Percentiles rank a stretch among this genome's conserved stretches.
These are phyloP conservation scores for Crucihimalaya himalaica DNA, from an alignment of 345 rosid genomes.

Conservation along the genomic window DNA sequence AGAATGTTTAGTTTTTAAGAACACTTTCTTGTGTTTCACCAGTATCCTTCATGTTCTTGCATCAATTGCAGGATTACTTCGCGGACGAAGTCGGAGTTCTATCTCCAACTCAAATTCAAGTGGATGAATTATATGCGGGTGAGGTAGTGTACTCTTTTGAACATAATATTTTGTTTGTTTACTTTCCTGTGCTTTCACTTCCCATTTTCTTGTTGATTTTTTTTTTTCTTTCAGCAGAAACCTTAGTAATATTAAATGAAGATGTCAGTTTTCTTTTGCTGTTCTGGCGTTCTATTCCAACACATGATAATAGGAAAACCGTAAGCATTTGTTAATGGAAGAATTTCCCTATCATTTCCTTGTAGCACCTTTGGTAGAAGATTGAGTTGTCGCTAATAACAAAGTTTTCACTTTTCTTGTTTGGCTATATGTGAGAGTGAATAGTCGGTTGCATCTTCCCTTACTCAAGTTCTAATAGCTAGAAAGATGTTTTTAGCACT, in stretches of 20 bases:
- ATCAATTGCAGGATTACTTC: conserved; percentile 67
- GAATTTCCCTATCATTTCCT: background rate
- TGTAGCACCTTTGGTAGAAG: conserved; percentile 12
- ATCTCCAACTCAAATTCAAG: conserved; percentile 94
- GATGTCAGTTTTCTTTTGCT: conserved; percentile 14
- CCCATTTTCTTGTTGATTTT: conserved; percentile 1
- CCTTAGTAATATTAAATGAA: conserved; percentile 13
- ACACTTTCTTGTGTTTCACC: background rate
- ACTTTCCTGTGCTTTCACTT: background rate
- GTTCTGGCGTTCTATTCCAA: conserved; percentile 2
- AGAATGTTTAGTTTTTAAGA: background rate
- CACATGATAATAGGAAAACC: conserved; percentile 8
- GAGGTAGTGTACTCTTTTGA: conserved; percentile 66
- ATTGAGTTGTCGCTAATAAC: conserved; percentile 8
- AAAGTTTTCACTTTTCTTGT: conserved; percentile 7
- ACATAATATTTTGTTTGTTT: conserved; percentile 16
- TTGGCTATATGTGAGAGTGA: conserved; percentile 7
- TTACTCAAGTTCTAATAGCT: conserved; percentile 8
- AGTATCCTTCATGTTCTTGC: conserved; percentile 15
- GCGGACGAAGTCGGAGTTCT: conserved; percentile 97
- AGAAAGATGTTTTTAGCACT: conserved; percentile 11
- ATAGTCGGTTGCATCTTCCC: conserved; percentile 8
- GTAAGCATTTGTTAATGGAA: background rate
- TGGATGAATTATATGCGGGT: conserved; percentile 86
- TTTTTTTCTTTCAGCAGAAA: conserved; percentile 1